Base-by-base conservation (phyloP, 2,329 filamentous ascomycete genomes). In the Aspergillus uvarum region DNA sequence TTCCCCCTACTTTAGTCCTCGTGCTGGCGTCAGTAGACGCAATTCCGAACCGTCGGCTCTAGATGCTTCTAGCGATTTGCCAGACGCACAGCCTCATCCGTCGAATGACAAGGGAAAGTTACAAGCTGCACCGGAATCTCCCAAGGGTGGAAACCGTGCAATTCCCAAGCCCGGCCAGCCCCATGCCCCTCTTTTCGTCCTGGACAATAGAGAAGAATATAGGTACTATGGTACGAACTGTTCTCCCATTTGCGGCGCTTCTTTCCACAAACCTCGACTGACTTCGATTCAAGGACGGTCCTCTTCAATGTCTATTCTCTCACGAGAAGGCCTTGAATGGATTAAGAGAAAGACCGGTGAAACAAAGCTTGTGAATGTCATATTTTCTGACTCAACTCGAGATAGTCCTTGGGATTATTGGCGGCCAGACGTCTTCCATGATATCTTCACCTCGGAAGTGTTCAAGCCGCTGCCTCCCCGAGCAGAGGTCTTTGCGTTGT, bases 271-370 rank as follows among this genome's bases (percentile, higher is more conserved):
- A 22, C 24, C 47, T 31, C 12, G 16, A 6, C 44, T 55, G 50
- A 59, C 35, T 22, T 11, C 29, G 5, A 7, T 31, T 8, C 3
- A 47, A 93, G 91, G 93, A 31, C 96, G 91, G 1, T 96, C 92
- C 0, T 97, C 93, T 4, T 92, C 92, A 12, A 95, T 96, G 76
- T 97, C 93, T 59, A 97, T 98, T 67, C 94, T 98, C 79, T 97
- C 93, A 0, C 92, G 92, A 42, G 95, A 96, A 74, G 94, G 94
- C 44, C 94, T 98, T 58, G 89, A 96, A 72, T 98, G 95, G 93
- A 93, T 98, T 58, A 96, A 96, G 69, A 87, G 91, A 64, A 96
- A 94, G 80, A 96, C 92, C 2, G 94, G 94, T n/a, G 93, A 98
- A 71, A 85, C 82, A 31, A 93, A 90, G 0, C 97, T 97, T 76